phyloP scores from a whole-genome alignment of 176 grass and related monocot genomes.

The Carex myosuroides region DNA sequence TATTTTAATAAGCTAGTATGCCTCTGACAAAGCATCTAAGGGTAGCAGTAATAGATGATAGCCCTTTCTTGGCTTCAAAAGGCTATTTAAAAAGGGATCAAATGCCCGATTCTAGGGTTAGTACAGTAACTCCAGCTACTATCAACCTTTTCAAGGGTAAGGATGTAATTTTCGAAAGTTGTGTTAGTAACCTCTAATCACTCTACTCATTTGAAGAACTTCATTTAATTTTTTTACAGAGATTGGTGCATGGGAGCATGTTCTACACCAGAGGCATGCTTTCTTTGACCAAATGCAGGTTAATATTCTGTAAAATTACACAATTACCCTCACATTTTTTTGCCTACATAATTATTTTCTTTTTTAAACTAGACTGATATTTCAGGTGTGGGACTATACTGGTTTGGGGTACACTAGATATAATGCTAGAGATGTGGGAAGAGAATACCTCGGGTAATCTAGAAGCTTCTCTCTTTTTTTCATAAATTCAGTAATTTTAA shows the following conservation, averaged over 20 bases:
- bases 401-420: conserved; percentile 89
- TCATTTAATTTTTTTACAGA: conserved; percentile 31
- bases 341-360: neutral
- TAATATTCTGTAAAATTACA: neutral
- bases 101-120: conserved; percentile 78
- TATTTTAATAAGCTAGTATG: conserved; percentile 46
- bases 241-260: conserved; percentile 87
- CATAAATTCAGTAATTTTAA: neutral
- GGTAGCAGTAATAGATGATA: conserved; percentile 67
- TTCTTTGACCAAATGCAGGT: conserved; percentile 99
- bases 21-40: conserved; percentile 71
- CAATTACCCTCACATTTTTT: conserved; percentile 11
- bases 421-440: conserved; percentile 81
- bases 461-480: neutral
- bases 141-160: conserved; percentile 87
- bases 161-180: neutral
- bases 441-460: conserved; percentile 87
- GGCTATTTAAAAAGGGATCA: conserved; percentile 51
- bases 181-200: neutral
- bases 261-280: conserved; percentile 86
- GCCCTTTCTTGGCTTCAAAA: conserved; percentile 47
- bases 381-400: conserved; percentile 96
- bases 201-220: neutral
- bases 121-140: conserved; percentile 81
- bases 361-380: neutral